Evolutionary conservation across 148 eudicot genomes (phyloP).

Genomic region (Camellia granthamiana): DNA sequence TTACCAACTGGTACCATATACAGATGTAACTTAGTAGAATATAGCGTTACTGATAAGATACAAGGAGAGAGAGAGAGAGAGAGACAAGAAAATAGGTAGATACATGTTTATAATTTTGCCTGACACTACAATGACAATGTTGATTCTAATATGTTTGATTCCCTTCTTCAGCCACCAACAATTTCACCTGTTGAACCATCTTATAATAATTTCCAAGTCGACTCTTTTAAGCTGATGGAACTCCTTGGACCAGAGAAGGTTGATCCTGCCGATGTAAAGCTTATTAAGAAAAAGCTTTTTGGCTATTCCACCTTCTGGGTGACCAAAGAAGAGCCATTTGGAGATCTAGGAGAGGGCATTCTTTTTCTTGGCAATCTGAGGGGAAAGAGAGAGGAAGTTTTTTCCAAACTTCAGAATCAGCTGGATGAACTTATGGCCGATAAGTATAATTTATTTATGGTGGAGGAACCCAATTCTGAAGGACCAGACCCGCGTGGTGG

Average conservation of each 20-base stretch:
- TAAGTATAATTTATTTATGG: conserved; percentile 94
- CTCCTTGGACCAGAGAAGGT: conserved; percentile 97
- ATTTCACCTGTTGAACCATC: conserved; percentile 57
- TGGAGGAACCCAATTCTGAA: conserved; percentile 97
- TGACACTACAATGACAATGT: not conserved
- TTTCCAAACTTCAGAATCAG: conserved; percentile 84
- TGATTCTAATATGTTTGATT: conserved; percentile 12
- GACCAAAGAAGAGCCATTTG: conserved; percentile 96
- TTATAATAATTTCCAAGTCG: conserved; percentile 79
- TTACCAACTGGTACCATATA: not conserved
- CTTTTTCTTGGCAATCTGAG: conserved; percentile 95
- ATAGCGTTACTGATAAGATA: not conserved
- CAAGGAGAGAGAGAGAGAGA: not conserved
- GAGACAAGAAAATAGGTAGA: not conserved
- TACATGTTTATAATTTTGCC: not conserved
- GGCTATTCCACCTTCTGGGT: conserved; percentile 99
- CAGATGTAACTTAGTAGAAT: not conserved
- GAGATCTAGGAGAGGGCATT: conserved; percentile 94
- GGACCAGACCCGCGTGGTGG: conserved; percentile 97
- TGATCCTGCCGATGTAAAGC: conserved; percentile 86
- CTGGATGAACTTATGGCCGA: conserved; percentile 77
- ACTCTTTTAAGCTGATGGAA: conserved; percentile 95
- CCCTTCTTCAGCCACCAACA: conserved; percentile 52
- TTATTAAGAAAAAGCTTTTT: conserved; percentile 84
- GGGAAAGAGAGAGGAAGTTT: conserved; percentile 82